Evolutionary conservation across 495 filamentous ascomycete species (phyloP).

Genomic region (Penicillium malachiteum): DNA sequence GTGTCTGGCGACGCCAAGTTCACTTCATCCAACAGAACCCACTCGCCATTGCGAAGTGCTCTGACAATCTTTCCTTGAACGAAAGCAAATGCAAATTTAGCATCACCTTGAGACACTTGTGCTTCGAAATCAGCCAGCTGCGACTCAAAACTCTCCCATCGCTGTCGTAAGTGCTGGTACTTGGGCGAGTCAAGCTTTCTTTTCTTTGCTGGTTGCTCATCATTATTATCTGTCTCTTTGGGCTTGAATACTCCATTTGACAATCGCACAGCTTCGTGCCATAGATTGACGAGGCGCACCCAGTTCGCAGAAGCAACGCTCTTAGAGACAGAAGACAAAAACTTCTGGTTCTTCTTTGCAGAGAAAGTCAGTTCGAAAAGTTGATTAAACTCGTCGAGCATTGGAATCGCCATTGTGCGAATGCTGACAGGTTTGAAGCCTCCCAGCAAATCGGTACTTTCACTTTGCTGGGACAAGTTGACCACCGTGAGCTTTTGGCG

Average conservation of each 20-base stretch:
- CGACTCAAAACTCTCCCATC: slow-evolving; percentile 77
- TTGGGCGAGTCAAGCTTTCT: slow-evolving; percentile 73
- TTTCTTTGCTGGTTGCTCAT: slow-evolving; percentile 73
- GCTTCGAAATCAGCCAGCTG: slow-evolving; percentile 78
- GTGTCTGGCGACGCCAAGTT: slow-evolving; percentile 95
- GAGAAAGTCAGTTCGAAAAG: slow-evolving; percentile 86
- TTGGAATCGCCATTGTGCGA: slow-evolving; percentile 79
- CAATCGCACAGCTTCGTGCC: slow-evolving; percentile 85
- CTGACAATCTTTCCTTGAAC: slow-evolving; percentile 93
- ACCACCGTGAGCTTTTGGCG: slow-evolving; percentile 83
- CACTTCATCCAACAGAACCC: slow-evolving; percentile 97
- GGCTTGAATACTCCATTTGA: slow-evolving; percentile 67
- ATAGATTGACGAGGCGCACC: slow-evolving; percentile 76
- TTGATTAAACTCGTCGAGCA: slow-evolving; percentile 91
- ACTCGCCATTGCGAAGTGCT: slow-evolving; percentile 90
- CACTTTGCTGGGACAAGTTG: slow-evolving; percentile 96
- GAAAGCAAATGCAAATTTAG: slow-evolving; percentile 90
- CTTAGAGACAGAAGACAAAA: slow-evolving; percentile 74
- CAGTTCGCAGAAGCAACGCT: slow-evolving; percentile 79
- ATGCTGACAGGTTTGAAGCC: slow-evolving; percentile 95
- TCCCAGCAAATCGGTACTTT: slow-evolving; percentile 87
- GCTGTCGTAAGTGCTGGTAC: slow-evolving; percentile 61
- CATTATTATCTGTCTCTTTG: slow-evolving; percentile 37
- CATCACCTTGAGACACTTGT: slow-evolving; percentile 72
- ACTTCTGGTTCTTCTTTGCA: slow-evolving; percentile 78